These are phyloP conservation scores for Rhizophagus clarus DNA, from an alignment of 192 early-diverging fungal species.

Conservation along the genomic window DNA sequence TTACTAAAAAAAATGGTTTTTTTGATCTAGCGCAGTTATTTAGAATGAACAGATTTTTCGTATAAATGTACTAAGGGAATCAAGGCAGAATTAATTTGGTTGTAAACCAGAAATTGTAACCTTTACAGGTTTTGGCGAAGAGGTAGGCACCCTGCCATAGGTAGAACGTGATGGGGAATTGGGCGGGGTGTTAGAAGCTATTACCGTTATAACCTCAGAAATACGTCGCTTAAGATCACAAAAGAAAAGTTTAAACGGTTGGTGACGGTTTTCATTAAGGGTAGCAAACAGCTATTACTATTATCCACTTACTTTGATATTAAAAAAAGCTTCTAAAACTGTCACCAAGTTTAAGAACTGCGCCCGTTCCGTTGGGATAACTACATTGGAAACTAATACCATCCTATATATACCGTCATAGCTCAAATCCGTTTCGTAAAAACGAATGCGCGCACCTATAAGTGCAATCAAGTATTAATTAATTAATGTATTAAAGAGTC, in stretches of 20 bases:
- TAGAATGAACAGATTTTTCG: no score
- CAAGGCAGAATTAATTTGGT: no score
- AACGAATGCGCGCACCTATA: neutral
- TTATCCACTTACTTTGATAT: slow-evolving; percentile 19
- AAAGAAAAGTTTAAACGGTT: slow-evolving; percentile 18
- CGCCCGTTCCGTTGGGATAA: neutral
- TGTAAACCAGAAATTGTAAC: slow-evolving; percentile 2
- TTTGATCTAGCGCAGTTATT: no score
- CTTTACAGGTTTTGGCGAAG: neutral
- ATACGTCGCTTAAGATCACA: slow-evolving; percentile 24
- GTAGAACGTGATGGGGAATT: slow-evolving; percentile 26
- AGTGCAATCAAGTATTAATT: slow-evolving; percentile 9
- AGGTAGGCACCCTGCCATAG: neutral
- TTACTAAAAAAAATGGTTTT: no score
- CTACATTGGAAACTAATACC: neutral
- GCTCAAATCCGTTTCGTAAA: slow-evolving; percentile 14
- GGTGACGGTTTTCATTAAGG: slow-evolving; percentile 12
- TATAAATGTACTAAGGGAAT: no score
- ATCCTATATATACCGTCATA: slow-evolving; percentile 24
- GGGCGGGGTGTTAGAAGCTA: slow-evolving; percentile 15
- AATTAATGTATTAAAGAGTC: slow-evolving; percentile 26
- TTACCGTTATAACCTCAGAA: slow-evolving; percentile 19
- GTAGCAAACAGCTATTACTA: slow-evolving; percentile 11
- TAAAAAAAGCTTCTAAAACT: slow-evolving; percentile 18
- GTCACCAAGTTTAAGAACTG: neutral